These are phyloP conservation scores for Cladophialophora yegresii DNA, from an alignment of 2,329 filamentous ascomycete genomes.

Conservation along the genomic window DNA sequence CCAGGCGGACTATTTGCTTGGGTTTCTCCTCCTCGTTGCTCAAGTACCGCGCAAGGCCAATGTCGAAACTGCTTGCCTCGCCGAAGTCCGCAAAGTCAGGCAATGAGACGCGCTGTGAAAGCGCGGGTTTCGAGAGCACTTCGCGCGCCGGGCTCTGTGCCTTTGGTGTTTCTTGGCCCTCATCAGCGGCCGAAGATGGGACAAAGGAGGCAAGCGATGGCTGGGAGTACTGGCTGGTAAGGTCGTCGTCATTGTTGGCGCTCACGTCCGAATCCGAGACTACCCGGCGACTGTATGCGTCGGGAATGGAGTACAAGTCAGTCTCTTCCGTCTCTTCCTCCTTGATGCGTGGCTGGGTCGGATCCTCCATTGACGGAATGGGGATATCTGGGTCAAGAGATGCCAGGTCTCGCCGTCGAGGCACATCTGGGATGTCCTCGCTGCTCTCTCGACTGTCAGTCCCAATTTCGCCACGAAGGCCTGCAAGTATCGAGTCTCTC, in stretches of 20 bases:
- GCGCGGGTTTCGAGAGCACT: constrained; percentile 7
- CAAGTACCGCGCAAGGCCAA: constrained; percentile 60
- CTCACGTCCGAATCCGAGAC: constrained; percentile 42
- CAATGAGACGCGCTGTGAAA: constrained; percentile 42
- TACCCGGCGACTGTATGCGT: constrained; percentile 60
- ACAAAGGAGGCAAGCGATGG: constrained; percentile 41
- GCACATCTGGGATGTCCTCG: constrained; percentile 45
- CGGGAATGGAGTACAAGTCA: constrained; percentile 68
- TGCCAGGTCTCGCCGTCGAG: constrained; percentile 31
- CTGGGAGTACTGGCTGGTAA: constrained; percentile 56
- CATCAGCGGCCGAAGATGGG: constrained; percentile 40
- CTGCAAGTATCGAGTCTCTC: constrained; percentile 86
- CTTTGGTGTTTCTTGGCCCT: constrained; percentile 52
- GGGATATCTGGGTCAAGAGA: constrained; percentile 81
- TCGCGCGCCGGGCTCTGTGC: constrained; percentile 39
- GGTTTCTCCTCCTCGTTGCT: constrained; percentile 37
- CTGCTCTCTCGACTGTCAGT: constrained; percentile 54
- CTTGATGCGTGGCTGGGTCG: constrained; percentile 54
- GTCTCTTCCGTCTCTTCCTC: constrained; percentile 61
- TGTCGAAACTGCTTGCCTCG: constrained; percentile 54
- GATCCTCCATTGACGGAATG: constrained; percentile 79
- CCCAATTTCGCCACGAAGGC: constrained; percentile 62
- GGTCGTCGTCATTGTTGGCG: constrained; percentile 48
- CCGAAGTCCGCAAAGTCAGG: constrained; percentile 55
- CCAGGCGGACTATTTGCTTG: constrained; percentile 25